Evolutionary conservation across 1,139 yeast genomes (phyloP).

Genomic region (Candida tetrigidarum): DNA sequence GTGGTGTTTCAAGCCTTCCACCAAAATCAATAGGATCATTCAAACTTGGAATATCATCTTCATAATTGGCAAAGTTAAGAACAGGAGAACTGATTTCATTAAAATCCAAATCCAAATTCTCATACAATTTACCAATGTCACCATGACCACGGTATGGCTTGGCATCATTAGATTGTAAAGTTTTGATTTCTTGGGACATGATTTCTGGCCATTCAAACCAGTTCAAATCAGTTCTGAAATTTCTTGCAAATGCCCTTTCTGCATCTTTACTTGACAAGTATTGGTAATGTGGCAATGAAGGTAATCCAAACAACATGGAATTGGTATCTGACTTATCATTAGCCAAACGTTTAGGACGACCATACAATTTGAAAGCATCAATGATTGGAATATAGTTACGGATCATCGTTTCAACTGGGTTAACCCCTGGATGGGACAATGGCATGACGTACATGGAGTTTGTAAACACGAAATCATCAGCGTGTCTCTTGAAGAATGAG

Average conservation of each 20-base stretch:
- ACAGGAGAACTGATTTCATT: slow-evolving; percentile 23
- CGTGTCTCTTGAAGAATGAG: slow-evolving; percentile 29
- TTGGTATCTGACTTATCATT: slow-evolving; percentile 49
- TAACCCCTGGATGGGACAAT: slow-evolving; percentile 57
- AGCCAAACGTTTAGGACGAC: slow-evolving; percentile 54
- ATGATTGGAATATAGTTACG: slow-evolving; percentile 55
- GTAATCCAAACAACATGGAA: slow-evolving; percentile 58
- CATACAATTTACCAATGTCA: slow-evolving; percentile 35
- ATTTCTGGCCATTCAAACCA: slow-evolving; percentile 14
- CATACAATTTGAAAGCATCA: slow-evolving; percentile 58
- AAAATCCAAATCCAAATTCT: slow-evolving; percentile 28
- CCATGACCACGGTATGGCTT: slow-evolving; percentile 34
- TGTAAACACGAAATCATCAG: slow-evolving; percentile 35
- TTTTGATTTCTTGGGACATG: slow-evolving; percentile 16
- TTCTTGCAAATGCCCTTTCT: slow-evolving; percentile 29
- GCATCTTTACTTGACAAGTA: slow-evolving; percentile 49
- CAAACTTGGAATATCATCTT: slow-evolving; percentile 15
- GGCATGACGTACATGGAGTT: slow-evolving; percentile 55
- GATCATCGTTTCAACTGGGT: slow-evolving; percentile 60
- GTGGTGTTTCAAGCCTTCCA: slow-evolving; percentile 1
- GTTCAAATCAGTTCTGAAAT: slow-evolving; percentile 35
- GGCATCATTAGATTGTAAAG: slow-evolving; percentile 15
- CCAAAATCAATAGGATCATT: slow-evolving; percentile 16
- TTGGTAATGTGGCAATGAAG: slow-evolving; percentile 58
- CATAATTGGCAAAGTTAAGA: slow-evolving; percentile 15